These are phyloP conservation scores for Desmodesmus armatus DNA, from an alignment of 139 green algal species.

Conservation along the genomic window DNA sequence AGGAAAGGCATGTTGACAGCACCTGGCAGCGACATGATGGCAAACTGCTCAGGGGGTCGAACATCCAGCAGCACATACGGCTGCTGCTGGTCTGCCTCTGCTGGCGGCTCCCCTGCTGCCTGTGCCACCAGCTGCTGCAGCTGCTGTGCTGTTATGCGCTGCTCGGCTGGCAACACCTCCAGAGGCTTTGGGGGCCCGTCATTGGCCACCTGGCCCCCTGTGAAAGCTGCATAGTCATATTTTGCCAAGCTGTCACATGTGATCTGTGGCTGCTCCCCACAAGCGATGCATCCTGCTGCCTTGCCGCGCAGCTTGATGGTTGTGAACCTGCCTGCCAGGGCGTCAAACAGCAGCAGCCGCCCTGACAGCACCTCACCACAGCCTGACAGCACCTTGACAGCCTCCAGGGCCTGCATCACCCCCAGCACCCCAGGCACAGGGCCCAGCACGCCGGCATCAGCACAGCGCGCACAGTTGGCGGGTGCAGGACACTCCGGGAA, in stretches of 20 bases:
- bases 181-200: constrained; percentile 65
- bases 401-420: constrained; percentile 93
- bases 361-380: constrained; percentile 72
- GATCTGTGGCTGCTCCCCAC: constrained; percentile 65
- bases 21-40: constrained; percentile 62
- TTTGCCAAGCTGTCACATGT: constrained; percentile 58
- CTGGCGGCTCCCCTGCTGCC: constrained; percentile 9
- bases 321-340: constrained; percentile 71
- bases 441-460: constrained; percentile 93
- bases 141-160: constrained; percentile 58
- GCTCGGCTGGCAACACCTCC: constrained; percentile 51
- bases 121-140: constrained; percentile 4
- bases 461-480: constrained; percentile 88
- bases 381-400: constrained; percentile 87
- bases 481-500: constrained; percentile 86
- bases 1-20: constrained; percentile 67
- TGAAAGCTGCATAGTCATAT: constrained; percentile 89
- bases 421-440: constrained; percentile 94
- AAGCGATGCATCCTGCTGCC: constrained; percentile 71
- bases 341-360: constrained; percentile 84
- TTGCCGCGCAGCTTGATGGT: constrained; percentile 78
- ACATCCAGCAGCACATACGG: constrained; percentile 82
- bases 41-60: constrained; percentile 78
- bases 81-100: constrained; percentile 30
- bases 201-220: constrained; percentile 62